Evolutionary conservation across 768 basidiomycete species (phyloP).

Genomic region (Lactarius pseudohatsudake): DNA sequence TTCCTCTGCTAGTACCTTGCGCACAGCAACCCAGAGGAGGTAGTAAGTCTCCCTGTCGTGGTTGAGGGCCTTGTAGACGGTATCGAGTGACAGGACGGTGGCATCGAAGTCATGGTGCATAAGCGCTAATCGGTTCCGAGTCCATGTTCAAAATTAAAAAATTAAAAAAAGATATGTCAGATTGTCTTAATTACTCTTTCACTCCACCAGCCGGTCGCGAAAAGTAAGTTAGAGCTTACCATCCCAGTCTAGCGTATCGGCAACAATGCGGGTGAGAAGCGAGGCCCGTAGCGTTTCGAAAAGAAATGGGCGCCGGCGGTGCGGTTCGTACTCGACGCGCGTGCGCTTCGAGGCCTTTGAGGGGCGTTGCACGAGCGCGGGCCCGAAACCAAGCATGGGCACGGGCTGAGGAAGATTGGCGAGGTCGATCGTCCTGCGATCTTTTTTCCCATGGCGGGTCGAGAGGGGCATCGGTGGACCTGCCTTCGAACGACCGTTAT

Average conservation of each 20-base stretch:
- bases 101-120: conserved; percentile 18
- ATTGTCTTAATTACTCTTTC: conserved; percentile 2
- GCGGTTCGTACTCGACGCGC: not conserved
- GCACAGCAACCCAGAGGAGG: conserved; percentile 29
- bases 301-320: conserved; percentile 18
- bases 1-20: conserved; percentile 26
- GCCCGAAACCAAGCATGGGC: not conserved
- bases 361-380: not conserved
- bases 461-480: conserved; percentile 5
- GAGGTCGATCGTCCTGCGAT: conserved; percentile 7
- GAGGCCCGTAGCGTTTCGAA: conserved; percentile 16
- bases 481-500: too few relatives aligned
- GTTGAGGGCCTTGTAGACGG: conserved; percentile 12
- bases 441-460: not conserved
- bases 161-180: not conserved
- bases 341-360: not conserved
- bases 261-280: conserved; percentile 12
- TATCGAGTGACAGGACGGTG: conserved; percentile 20
- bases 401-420: conserved; percentile 13
- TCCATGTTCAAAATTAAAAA: not conserved
- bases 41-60: conserved; percentile 24
- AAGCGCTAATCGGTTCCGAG: conserved; percentile 5
- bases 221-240: conserved; percentile 16
- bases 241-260: conserved; percentile 30
- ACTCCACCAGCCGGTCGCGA: not conserved